Evolutionary conservation across 148 eudicot species (phyloP), one percentile per base, ranked within the genome.

Genomic region (Suaeda aralocaspica): DNA sequence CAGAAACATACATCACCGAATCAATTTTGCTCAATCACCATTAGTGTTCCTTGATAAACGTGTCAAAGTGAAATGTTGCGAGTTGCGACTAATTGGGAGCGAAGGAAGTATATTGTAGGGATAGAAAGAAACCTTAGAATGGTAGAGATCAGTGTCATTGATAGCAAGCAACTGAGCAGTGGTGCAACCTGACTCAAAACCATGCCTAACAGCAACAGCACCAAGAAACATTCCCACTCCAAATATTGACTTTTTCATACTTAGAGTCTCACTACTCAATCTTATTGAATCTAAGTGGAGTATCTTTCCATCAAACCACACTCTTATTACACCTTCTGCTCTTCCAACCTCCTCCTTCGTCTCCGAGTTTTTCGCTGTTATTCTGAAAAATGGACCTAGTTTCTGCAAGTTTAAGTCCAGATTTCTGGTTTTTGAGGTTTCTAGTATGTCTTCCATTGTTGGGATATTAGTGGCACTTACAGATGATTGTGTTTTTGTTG

Each of bases 191-290:
- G 79, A 84, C 52, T 93, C 98, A 72, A 83, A 87, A 5, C 96
- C 96, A 82, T 84, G 82, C 30, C 98, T 68, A 52, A 88, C 63
- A 4, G 96, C 92, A 52, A 93, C 92, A 2, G 98, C 98, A 36
- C 96, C 98, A 74, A 93, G 67, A 42, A 90, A 93, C 85, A 93
- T 76, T 0, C 98, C 96, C 18, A 87, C 90, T 18, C 98, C 98
- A 60, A 90, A 93, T 6, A 93, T 84, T 21, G 98, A 93, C 48
- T 74, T 93, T 52, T 87, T 81, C 88, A 93, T 82, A 3, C 88
- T 84, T 80, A 85, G 41, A 58, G 88, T 88, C 62, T 93, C 96
- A 62, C 85, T 83, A 3, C 55, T 68, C 82, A 93, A 73, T 63
- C 74, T 85, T 5, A 93, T 90, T 16, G 95, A 83, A 74, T 93